Percentiles rank a stretch among this genome's conserved stretches.
These are phyloP conservation scores for Wallemia mellicola DNA, from an alignment of 1,284 basidiomycete genomes.

Conservation along the genomic window DNA sequence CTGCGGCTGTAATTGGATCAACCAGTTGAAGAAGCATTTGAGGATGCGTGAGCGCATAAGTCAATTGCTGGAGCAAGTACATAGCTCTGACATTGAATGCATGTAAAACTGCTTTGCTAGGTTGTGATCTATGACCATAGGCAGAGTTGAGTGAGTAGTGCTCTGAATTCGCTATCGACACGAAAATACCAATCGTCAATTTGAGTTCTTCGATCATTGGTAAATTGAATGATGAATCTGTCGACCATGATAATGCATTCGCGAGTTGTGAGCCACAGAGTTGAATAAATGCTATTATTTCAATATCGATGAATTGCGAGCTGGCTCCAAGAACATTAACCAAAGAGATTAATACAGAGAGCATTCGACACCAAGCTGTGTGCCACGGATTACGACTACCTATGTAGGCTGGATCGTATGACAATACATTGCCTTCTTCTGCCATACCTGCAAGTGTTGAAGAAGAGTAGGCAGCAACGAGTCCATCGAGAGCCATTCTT, in stretches of 20 bases:
- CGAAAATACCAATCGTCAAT: background rate
- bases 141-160: background rate
- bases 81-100: background rate
- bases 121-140: background rate
- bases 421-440: background rate
- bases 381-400: background rate
- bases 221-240: background rate
- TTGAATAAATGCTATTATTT: background rate
- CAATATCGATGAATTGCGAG: background rate
- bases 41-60: background rate
- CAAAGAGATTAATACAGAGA: background rate
- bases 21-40: background rate
- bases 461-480: background rate
- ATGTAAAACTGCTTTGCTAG: background rate
- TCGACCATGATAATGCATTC: background rate
- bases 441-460: background rate
- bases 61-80: background rate
- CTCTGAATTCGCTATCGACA: background rate
- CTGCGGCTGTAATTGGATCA: background rate
- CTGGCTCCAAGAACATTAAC: background rate
- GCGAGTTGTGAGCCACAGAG: background rate
- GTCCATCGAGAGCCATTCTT: background rate
- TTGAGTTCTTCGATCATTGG: background rate
- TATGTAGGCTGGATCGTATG: background rate
- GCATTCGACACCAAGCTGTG: background rate